phyloP scores from a whole-genome alignment of 2,329 filamentous ascomycete species.

The Claviceps maximensis region DNA sequence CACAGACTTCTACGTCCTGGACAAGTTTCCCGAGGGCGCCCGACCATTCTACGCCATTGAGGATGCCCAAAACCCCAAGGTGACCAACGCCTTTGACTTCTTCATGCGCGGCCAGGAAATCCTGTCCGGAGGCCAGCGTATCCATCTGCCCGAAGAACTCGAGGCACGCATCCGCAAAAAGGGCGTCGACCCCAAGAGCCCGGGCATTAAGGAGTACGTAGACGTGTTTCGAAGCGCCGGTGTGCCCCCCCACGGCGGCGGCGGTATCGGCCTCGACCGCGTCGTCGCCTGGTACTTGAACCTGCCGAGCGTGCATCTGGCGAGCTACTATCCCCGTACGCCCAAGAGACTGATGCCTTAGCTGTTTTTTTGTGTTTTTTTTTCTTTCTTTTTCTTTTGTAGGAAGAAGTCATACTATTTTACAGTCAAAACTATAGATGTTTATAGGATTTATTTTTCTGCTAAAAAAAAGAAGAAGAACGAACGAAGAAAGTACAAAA shows the following conservation, averaged over 20 bases:
- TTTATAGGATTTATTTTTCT: no score
- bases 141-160: conserved; percentile 65
- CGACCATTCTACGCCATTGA: conserved; percentile 57
- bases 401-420: background rate
- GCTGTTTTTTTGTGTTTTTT: no score
- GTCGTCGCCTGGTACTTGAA: conserved; percentile 57
- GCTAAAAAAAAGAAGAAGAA: no score
- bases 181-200: conserved; percentile 63
- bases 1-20: conserved; percentile 92
- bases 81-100: conserved; percentile 64
- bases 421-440: no score
- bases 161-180: conserved; percentile 64
- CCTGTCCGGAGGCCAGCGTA: conserved; percentile 81
- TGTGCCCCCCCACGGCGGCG: conserved; percentile 80
- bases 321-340: conserved; percentile 45
- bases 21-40: conserved; percentile 71
- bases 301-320: conserved; percentile 45
- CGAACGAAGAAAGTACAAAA: no score
- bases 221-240: conserved; percentile 69
- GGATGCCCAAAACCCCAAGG: conserved; percentile 11
- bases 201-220: conserved; percentile 80
- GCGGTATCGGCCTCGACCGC: conserved; percentile 80
- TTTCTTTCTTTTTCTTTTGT: background rate
- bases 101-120: conserved; percentile 92
- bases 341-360: conserved; percentile 45